Evolutionary conservation across 306 rosid genomes (phyloP), one percentile per base, ranked within the genome.

Genomic region (Lathyrus aphaca): DNA sequence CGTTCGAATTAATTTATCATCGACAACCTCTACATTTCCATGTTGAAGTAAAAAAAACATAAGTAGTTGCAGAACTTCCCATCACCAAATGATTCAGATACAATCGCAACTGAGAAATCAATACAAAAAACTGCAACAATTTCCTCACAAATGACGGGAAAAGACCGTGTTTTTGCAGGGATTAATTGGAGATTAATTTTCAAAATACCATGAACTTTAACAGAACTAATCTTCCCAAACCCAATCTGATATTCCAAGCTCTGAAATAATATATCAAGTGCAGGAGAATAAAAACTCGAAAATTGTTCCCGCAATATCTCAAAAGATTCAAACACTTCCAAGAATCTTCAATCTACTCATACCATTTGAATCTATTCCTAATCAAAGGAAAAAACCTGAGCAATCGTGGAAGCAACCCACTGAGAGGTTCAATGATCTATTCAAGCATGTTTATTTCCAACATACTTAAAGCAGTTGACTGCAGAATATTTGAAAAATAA

Each of bases 251-350:
- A 60, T 74, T 83, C 87, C 91, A 92, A 72, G 77, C 89, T 86
- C 74, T 82, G 92, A 76, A 86, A 89, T 68, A 92, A 83, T 23
- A 88, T 84, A 82, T 89, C 95, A 71, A 86, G 71, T 43, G 92
- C 87, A 66, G 73, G 88, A 35, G 79, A 74, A 79, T 89, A 92
- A 83, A 83, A 88, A 49, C 77, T 49, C 7, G 98, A 89, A 86
- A 88, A 92, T 69, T 74, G 74, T 27, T 92, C 98, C 65, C 87
- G 61, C 68, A 88, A 70, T 73, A 92, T 92, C 78, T 92, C 98
- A 23, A 78, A 15, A 92, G 92, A 77, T 96, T 92, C 77, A 89
- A 83, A 72, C 92, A 92, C 84, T 89, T 92, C 98, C 98, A 92
- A 21, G 84, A 88, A 85, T 92, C 88, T 45, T 81, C 91, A 57